Conservation (phyloP, 306 rosid genomes). For the Pyrus pyrifolia region DNA sequence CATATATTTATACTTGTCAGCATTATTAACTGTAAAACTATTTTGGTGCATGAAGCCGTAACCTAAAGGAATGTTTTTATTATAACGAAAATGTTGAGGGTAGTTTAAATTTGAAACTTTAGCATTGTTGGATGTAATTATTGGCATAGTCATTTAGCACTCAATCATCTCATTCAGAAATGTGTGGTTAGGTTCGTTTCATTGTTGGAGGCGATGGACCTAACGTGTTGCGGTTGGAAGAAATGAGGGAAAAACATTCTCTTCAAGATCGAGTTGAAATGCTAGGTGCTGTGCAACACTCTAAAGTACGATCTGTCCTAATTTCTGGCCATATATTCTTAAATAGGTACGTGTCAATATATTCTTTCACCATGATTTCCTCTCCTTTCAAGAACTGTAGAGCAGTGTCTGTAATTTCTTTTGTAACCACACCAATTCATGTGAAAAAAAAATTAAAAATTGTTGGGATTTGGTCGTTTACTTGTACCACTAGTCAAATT, state of each 20-base stretch:
- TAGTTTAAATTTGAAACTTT: background rate
- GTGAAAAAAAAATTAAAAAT: background rate
- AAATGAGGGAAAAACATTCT: constrained; percentile 89
- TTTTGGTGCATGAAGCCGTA: background rate
- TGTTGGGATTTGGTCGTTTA: background rate
- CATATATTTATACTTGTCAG: background rate
- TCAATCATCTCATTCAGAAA: constrained; percentile 16
- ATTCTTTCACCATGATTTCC: background rate
- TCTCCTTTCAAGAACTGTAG: background rate
- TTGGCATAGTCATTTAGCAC: constrained; percentile 6
- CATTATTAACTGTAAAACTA: background rate
- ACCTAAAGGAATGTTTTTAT: background rate
- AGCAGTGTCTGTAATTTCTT: background rate
- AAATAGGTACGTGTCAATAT: constrained; percentile 48
- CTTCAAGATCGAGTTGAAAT: constrained; percentile 95
- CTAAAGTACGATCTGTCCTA: constrained; percentile 67
- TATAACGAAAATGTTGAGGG: background rate
- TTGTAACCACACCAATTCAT: background rate
- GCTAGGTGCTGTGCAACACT: constrained; percentile 88
- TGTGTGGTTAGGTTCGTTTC: constrained; percentile 65
- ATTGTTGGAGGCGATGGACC: constrained; percentile 92
- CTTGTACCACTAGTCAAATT: background rate
- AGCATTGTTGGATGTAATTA: background rate
- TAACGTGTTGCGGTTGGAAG: constrained; percentile 90
- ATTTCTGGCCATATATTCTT: constrained; percentile 84